Conservation (phyloP, 2,329 filamentous ascomycete species). For the Colletotrichum sp. region DNA sequence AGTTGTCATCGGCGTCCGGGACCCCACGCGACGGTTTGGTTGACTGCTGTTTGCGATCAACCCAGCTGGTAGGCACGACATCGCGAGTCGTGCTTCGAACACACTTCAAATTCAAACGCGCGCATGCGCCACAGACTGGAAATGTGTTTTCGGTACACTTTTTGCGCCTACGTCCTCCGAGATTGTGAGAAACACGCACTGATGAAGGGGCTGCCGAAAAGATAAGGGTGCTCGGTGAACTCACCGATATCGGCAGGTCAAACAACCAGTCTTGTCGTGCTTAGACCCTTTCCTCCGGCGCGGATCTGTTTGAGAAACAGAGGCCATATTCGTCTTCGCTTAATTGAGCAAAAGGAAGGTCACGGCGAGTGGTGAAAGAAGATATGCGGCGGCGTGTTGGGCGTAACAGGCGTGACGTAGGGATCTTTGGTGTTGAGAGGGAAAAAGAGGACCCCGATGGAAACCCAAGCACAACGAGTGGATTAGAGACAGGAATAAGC, state of each 20-base stretch:
- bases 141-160: conserved; percentile 23
- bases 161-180: conserved; percentile 5
- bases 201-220: not conserved
- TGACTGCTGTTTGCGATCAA: not conserved
- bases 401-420: conserved; percentile 2
- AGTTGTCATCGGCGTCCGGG: not conserved
- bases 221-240: not conserved
- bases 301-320: not conserved
- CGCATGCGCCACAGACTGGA: conserved; percentile 17
- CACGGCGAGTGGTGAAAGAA: not conserved
- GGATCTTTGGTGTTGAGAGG: not conserved
- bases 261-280: conserved; percentile 22
- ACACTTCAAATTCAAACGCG: conserved; percentile 20
- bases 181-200: not conserved
- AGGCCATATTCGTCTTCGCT: not conserved
- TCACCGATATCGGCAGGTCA: conserved; percentile 24
- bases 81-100: conserved; percentile 15
- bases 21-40: not conserved
- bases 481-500: not conserved
- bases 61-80: conserved; percentile 15
- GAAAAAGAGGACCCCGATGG: conserved; percentile 6
- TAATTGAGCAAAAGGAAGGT: not conserved
- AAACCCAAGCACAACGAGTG: not conserved
- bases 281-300: conserved; percentile 21
- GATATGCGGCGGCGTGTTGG: not conserved